phyloP scores from a whole-genome alignment of 2,329 filamentous ascomycete species.

The Huntiella omanensis region DNA sequence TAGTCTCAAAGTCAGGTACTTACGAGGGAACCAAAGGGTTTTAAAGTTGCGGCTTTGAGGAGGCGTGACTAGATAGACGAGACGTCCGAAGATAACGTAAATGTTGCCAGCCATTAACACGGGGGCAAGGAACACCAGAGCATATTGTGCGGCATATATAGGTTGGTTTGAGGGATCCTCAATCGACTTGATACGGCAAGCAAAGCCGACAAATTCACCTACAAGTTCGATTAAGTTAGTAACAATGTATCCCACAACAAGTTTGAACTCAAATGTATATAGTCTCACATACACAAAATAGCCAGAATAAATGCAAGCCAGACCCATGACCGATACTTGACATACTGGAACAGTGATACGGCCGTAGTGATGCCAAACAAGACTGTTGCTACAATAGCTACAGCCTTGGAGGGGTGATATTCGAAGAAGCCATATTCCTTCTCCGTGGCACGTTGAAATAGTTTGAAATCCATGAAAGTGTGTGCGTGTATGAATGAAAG shows the following conservation, averaged over 20 bases:
- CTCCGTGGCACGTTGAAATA: no score
- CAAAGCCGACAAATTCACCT: conserved; percentile 3
- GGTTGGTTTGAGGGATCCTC: background rate
- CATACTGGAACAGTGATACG: conserved; percentile 3
- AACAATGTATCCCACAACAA: background rate
- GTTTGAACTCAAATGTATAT: background rate
- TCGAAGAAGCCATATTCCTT: background rate
- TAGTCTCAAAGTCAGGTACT: background rate
- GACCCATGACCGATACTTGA: conserved; percentile 3
- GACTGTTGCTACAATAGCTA: conserved; percentile 7
- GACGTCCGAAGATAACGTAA: conserved; percentile 14
- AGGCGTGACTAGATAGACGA: conserved; percentile 5
- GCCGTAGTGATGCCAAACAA: background rate
- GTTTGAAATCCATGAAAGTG: no score
- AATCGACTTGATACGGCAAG: background rate
- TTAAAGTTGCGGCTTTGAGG: conserved; percentile 2
- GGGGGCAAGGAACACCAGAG: conserved; percentile 13
- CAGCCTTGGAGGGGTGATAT: conserved; percentile 1
- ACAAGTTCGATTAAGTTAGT: background rate
- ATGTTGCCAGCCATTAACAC: conserved; percentile 15
- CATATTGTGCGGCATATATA: conserved; percentile 14
- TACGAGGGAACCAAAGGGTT: conserved; percentile 7
- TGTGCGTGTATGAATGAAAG: no score
- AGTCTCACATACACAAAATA: background rate
- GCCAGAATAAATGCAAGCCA: conserved; percentile 2